Conservation (phyloP, 495 filamentous ascomycete species). For the Cercophora sp. region DNA sequence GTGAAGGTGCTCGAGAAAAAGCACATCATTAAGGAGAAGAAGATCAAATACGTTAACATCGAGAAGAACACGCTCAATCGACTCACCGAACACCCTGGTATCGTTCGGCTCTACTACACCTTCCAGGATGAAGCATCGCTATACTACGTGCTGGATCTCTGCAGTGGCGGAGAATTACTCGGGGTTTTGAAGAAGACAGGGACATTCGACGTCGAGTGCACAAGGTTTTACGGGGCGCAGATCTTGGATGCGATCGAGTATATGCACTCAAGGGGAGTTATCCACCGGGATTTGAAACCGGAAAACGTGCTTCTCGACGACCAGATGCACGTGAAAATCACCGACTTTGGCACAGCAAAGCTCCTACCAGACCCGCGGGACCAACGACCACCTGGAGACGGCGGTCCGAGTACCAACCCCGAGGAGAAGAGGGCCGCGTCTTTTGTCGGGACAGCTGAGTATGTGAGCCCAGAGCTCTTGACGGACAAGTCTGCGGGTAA, state of each 20-base stretch:
- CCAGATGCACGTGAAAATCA: conserved; percentile 97
- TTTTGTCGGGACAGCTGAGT: conserved; percentile 98
- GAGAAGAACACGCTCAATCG: conserved; percentile 98
- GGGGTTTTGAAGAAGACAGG: conserved; percentile 89
- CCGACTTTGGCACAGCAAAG: conserved; percentile 97
- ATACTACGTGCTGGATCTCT: conserved; percentile 95
- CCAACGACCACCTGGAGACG: conserved; percentile 45
- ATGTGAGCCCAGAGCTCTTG: conserved; percentile 93
- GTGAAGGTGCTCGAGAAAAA: conserved; percentile 98
- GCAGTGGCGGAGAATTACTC: conserved; percentile 86
- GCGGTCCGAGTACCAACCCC: conserved; percentile 48
- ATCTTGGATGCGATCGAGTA: conserved; percentile 96
- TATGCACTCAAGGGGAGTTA: conserved; percentile 95
- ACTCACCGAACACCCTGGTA: conserved; percentile 92
- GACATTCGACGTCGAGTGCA: conserved; percentile 94
- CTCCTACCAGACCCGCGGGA: conserved; percentile 68
- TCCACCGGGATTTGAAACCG: conserved; percentile 95
- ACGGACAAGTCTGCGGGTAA: conserved; percentile 97
- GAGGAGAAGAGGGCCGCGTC: conserved; percentile 78
- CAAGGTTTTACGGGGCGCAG: conserved; percentile 90
- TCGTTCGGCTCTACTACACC: conserved; percentile 96
- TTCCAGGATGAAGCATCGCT: conserved; percentile 95
- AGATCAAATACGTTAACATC: conserved; percentile 99
- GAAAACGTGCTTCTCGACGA: conserved; percentile 95
- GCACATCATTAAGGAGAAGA: conserved; percentile 99